These are phyloP conservation scores for Serendipita sp. DNA, from an alignment of 768 basidiomycete genomes.

Conservation along the genomic window DNA sequence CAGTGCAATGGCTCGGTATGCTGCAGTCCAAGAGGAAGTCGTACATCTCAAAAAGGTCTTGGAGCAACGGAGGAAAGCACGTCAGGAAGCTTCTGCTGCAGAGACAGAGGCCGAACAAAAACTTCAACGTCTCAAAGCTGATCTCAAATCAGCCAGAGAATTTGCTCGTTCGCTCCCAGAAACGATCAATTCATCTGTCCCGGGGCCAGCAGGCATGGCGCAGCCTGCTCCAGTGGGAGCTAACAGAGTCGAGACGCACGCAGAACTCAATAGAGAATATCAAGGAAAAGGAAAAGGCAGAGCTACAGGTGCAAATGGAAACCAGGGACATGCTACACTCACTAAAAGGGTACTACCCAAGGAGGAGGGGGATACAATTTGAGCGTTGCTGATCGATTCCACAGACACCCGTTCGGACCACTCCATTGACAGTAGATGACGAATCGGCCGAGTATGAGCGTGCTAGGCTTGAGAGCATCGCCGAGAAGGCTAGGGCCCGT, in stretches of 20 bases:
- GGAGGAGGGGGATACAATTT: too few relatives aligned
- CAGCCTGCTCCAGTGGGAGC: too few relatives aligned
- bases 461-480: background rate
- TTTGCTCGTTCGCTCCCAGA: background rate
- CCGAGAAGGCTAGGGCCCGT: background rate
- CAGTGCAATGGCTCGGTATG: conserved; percentile 23
- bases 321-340: too few relatives aligned
- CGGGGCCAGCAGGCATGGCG: too few relatives aligned
- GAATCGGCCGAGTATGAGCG: background rate
- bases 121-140: background rate
- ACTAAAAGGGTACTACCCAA: too few relatives aligned
- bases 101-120: conserved; percentile 5
- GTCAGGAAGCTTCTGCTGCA: conserved; percentile 10
- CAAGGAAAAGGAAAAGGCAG: too few relatives aligned
- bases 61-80: background rate
- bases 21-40: background rate
- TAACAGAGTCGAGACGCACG: too few relatives aligned
- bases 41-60: background rate
- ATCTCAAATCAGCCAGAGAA: background rate
- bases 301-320: too few relatives aligned
- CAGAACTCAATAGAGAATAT: too few relatives aligned
- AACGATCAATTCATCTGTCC: too few relatives aligned
- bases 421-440: background rate
- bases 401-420: background rate
- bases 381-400: too few relatives aligned